Evolutionary conservation across 108 stramenopile genomes (phyloP), one percentile per base, ranked within the genome.

Genomic region (Ochromonas danica): DNA sequence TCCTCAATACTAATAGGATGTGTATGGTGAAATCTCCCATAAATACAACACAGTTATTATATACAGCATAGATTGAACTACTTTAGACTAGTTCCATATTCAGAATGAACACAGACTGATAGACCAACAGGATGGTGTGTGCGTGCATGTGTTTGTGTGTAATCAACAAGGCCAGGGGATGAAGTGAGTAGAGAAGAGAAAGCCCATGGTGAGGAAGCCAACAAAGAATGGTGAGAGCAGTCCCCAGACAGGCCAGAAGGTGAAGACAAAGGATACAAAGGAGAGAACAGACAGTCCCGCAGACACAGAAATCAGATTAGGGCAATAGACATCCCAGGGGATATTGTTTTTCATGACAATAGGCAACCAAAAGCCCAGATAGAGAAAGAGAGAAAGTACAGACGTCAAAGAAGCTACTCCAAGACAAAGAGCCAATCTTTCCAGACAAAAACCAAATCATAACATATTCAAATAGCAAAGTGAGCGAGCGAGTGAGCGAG

Each of bases 151-250:
- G n/a, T n/a, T n/a, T n/a, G n/a, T n/a, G n/a, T n/a, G n/a, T n/a
- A 51, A 22, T 51, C 45, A 67, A 67, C 63, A 67, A 67, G 63
- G 63, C 63, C 63, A 67, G 6, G 63, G 63, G 25, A 67, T 33
- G 25, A 67, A 67, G 10, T 28, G 33, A 31, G 63, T 31, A 14
- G 63, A 67, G 25, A 67, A 67, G 25, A 67, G 3, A 35, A 36
- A 28, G 6, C 63, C 63, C 33, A 67, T 67, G 6, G 31, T 31
- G 10, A 67, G 6, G 25, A 67, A 6, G 17, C 17, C 6, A 6
- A 67, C 63, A 67, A 31, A 67, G 6, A 67, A 25, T 10, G 63
- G 63, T 35, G 63, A 67, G 63, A 67, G 63, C 3, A 67, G 35
- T 67, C 63, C 63, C 63, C 63, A 67, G 3, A 36, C 63, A 6